phyloP scores from a whole-genome alignment of 495 filamentous ascomycete species.

The Penicillium maclennaniae region DNA sequence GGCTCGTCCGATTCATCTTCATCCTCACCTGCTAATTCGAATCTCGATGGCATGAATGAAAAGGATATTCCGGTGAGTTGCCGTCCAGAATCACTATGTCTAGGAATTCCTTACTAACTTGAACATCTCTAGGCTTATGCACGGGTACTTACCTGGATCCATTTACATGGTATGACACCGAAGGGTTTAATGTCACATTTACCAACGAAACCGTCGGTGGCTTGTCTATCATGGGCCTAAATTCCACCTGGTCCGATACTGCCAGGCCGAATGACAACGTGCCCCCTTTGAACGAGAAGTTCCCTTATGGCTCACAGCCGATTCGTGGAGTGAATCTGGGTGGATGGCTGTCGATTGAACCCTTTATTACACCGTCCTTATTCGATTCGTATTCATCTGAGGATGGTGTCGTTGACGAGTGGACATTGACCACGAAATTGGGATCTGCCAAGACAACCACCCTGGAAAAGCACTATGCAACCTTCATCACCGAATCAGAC shows the following conservation, averaged over 20 bases:
- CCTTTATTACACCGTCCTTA: conserved; percentile 90
- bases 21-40: conserved; percentile 43
- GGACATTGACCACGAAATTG: conserved; percentile 66
- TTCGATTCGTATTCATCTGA: conserved; percentile 63
- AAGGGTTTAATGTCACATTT: conserved; percentile 91
- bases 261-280: conserved; percentile 71
- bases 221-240: conserved; percentile 84
- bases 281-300: conserved; percentile 65
- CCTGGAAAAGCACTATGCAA: conserved; percentile 86
- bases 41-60: conserved; percentile 56
- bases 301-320: conserved; percentile 70
- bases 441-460: conserved; percentile 56
- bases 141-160: conserved; percentile 79
- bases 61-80: conserved; percentile 56
- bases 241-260: conserved; percentile 83
- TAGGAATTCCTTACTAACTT: not conserved
- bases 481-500: conserved; percentile 77
- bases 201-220: conserved; percentile 81
- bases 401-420: conserved; percentile 80
- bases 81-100: not conserved
- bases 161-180: conserved; percentile 88
- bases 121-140: conserved; percentile 39
- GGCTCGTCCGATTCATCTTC: conserved; percentile 25
- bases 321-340: conserved; percentile 91
- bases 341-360: conserved; percentile 92